A percentile compares a stretch with the other conserved stretches of the same genome.
These are phyloP conservation scores for Aureobasidium namibiae DNA, from an alignment of 2,329 filamentous ascomycete species.

Conservation along the genomic window DNA sequence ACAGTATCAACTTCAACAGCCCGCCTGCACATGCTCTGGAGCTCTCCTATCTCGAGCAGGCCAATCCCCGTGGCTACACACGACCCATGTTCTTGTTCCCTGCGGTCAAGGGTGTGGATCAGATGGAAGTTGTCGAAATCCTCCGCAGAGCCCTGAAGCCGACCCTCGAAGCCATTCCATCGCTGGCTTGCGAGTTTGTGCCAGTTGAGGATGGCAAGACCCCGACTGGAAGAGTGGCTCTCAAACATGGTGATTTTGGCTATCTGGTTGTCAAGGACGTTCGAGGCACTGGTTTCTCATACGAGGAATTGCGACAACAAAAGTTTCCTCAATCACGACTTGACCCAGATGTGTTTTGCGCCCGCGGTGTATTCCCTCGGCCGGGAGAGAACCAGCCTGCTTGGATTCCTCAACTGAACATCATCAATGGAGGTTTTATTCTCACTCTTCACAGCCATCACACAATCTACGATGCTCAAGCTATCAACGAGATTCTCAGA, in stretches of 20 bases:
- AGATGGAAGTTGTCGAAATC: background rate
- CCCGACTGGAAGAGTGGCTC: background rate
- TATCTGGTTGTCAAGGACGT: background rate
- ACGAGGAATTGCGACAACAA: background rate
- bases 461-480: background rate
- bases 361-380: background rate
- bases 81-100: background rate
- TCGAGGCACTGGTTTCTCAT: background rate
- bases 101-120: background rate
- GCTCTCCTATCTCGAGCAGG: background rate
- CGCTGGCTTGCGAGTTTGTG: background rate
- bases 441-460: background rate
- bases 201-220: background rate
- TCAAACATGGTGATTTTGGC: background rate
- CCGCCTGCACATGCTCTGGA: background rate
- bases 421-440: background rate
- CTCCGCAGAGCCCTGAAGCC: background rate
- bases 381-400: background rate
- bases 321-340: slow-evolving; percentile 2
- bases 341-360: background rate
- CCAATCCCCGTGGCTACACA: background rate
- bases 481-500: slow-evolving; percentile 1
- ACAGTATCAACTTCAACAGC: background rate
- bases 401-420: background rate
- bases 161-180: background rate